phyloP scores from a whole-genome alignment of 192 early-diverging fungal species.

The Linnemannia hyalina region DNA sequence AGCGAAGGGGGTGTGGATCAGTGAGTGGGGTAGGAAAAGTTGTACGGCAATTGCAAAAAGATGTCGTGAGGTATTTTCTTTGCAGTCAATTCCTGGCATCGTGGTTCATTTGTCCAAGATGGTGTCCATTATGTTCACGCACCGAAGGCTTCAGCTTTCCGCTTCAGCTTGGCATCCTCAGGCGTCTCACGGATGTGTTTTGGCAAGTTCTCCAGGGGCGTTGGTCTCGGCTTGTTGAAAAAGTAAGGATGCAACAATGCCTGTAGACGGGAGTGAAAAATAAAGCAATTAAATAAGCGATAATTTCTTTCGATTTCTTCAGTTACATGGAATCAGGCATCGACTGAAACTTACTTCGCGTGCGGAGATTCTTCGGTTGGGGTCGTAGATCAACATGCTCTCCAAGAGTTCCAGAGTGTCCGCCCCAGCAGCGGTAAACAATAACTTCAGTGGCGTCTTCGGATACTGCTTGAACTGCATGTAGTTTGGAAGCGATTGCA shows the following conservation, averaged over 20 bases:
- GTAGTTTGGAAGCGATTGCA: constrained; percentile 78
- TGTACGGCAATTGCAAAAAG: not conserved
- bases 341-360: constrained; percentile 68
- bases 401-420: constrained; percentile 92
- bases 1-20: not conserved
- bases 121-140: not conserved
- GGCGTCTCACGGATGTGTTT: constrained; percentile 58
- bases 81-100: not conserved
- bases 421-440: constrained; percentile 87
- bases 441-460: constrained; percentile 73
- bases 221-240: constrained; percentile 77
- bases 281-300: not conserved
- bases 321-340: not conserved
- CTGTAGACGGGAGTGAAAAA: constrained; percentile 39
- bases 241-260: constrained; percentile 83
- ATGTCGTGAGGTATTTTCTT: not conserved
- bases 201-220: constrained; percentile 75
- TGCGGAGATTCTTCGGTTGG: constrained; percentile 82
- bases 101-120: not conserved
- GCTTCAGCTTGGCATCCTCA: constrained; percentile 37
- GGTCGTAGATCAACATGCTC: constrained; percentile 89
- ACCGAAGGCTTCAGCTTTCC: constrained; percentile 46
- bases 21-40: not conserved
- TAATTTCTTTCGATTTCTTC: not conserved
- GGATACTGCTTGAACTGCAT: constrained; percentile 82